Base-by-base conservation (phyloP, 2,329 filamentous ascomycete genomes). In the Aureobasidium sp. region DNA sequence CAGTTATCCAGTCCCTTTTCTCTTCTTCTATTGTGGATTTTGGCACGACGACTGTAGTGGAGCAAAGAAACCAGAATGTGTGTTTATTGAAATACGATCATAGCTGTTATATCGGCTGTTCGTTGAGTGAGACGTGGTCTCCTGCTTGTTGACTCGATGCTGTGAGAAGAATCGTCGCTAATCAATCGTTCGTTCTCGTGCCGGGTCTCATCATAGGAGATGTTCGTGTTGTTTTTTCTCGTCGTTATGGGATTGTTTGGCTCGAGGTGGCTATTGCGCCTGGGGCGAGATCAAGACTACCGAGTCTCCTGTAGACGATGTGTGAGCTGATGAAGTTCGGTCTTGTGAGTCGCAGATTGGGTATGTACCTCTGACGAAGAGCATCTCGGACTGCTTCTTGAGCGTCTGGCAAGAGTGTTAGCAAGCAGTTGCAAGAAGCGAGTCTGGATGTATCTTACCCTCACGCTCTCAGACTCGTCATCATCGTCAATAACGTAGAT, bases 331-430 rank as follows among this genome's bases (percentile, higher is more conserved):
- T n/a, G 5, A 22, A 17, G 8, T 22, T 36, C 5, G 2, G 7
- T 49, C 1, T 8, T 5, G n/a, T 17, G n/a, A n/a, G n/a, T 37
- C 1, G 42, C 14, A 6, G 2, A 7, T 36, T 5, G 45, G 9
- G 14, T n/a, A 75, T 83, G 66, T 78, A 93, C 92, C 93, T 89
- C 94, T 83, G 63, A 99, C 93, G 74, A 99, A 99, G 22, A 99
- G 79, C 94, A 99, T 99, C 74, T 97, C 94, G 47, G 91, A 95
- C 76, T 97, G 95, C 78, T 96, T 96, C 79, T 93, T 96, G 66
- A 94, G 86, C 15, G 92, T 96, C 89, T 96, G 66, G 15, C n/a
- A 41, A 42, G 59, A 27, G 39, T n/a, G 53, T 66, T 63, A 59
- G 31, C 37, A 58, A 34, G 25, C 22, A 47, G 5, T 37, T 39